A percentile compares a stretch with the other conserved stretches of the same genome.
Conservation (phyloP, 2,329 filamentous ascomycete genomes). For the Leptoxyphium fumago region DNA sequence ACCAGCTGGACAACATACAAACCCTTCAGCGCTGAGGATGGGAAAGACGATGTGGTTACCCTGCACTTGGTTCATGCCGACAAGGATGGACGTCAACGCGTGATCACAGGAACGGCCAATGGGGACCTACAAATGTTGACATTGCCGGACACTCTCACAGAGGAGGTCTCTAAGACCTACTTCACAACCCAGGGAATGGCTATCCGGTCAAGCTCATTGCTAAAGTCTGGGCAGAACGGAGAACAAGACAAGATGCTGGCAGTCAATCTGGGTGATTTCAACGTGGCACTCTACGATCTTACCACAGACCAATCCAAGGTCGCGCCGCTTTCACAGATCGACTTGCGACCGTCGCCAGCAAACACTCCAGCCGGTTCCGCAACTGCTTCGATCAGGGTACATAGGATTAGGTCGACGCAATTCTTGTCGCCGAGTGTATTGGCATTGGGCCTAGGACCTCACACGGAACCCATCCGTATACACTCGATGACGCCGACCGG, state of each 20-base stretch:
- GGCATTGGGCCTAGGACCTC: conserved; percentile 35
- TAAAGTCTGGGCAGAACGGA: conserved; percentile 2
- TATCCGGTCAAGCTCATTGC: conserved; percentile 29
- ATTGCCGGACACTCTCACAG: conserved; percentile 9
- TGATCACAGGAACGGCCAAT: conserved; percentile 43
- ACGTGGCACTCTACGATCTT: conserved; percentile 20
- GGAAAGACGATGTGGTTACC: conserved; percentile 43
- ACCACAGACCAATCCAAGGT: conserved; percentile 12
- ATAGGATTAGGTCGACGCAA: conserved; percentile 34
- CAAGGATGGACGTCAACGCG: conserved; percentile 24
- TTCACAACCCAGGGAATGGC: conserved; percentile 30
- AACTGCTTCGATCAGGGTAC: conserved; percentile 4
- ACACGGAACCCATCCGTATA: conserved; percentile 31
- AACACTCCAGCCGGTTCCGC: conserved; percentile 6
- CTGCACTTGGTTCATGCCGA: conserved; percentile 36
- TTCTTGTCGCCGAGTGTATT: conserved; percentile 37
- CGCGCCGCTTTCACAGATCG: conserved; percentile 23
- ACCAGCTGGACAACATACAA: conserved; percentile 37
- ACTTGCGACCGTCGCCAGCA: conserved; percentile 10
- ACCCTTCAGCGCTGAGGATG: conserved; percentile 35
- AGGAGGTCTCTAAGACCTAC: conserved; percentile 20
- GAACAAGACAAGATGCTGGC: conserved; percentile 31
- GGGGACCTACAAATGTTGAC: conserved; percentile 32
- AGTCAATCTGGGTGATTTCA: conserved; percentile 33
- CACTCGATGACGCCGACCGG: conserved; percentile 35